Evolutionary conservation across 345 rosid genomes (phyloP).

Genomic region (Angophora floribunda): DNA sequence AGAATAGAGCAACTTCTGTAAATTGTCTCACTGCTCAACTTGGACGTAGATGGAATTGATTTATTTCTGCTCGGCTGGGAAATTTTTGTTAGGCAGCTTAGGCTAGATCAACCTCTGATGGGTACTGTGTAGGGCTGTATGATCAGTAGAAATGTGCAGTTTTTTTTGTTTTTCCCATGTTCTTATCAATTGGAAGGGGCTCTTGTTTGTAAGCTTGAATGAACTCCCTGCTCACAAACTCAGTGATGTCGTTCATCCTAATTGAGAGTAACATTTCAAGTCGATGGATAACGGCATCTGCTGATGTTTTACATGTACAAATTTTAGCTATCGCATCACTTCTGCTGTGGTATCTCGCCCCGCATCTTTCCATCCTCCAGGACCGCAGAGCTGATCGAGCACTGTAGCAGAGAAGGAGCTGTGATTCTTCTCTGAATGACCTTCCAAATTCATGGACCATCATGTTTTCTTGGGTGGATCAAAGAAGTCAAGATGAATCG

Average conservation of each 20-base stretch:
- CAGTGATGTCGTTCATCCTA: neutral
- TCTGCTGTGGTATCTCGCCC: neutral
- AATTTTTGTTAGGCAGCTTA: neutral
- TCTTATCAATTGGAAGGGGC: neutral
- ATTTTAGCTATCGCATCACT: neutral
- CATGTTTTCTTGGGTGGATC: neutral
- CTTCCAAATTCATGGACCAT: neutral
- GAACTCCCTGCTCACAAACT: neutral
- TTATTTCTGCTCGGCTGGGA: neutral
- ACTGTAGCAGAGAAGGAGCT: neutral
- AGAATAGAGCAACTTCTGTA: neutral
- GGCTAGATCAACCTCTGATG: neutral
- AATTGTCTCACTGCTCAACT: neutral
- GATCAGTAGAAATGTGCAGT: neutral
- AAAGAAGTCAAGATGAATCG: neutral
- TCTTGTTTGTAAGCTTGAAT: neutral
- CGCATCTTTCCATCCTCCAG: neutral
- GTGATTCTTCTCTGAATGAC: neutral
- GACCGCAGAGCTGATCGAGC: neutral
- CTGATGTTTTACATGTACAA: neutral
- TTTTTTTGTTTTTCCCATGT: neutral
- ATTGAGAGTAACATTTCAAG: neutral
- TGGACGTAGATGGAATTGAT: neutral
- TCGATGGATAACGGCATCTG: neutral
- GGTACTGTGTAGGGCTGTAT: neutral